Base-by-base conservation (phyloP, 2,329 filamentous ascomycete genomes). In the Spiromastix sp. region DNA sequence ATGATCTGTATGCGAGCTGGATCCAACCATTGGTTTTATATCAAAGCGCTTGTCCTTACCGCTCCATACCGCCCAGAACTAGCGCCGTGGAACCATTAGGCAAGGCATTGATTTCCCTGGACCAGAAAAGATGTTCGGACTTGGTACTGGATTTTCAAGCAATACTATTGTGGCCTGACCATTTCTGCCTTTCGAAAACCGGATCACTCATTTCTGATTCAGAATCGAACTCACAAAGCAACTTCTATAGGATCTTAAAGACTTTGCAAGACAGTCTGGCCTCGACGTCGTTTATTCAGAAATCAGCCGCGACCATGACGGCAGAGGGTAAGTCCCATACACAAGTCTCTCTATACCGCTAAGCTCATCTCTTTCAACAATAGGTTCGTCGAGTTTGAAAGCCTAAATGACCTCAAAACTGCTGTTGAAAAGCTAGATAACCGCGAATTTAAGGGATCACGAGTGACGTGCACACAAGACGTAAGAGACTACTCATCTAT, bases 201-300 rank as follows among this genome's bases (percentile, higher is more conserved):
- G 36, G 20, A 27, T 33, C 27, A 8, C 30, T 25, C 18, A 13
- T 40, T 37, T 26, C 40, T 39, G 25, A 32, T 42, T 25, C 68
- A 67, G 72, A 75, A 60, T 67, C 61, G 74, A 67, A 86, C 83
- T 87, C 84, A 91, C 81, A 72, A 74, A 49, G 33, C 75, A 74
- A 75, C 65, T 72, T 78, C 69, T 79, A 67, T 86, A 98, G 91
- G 91, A 98, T 66, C 79, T 98, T 36, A 98, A 98, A 83, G 91
- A 98, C 63, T 98, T 98, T 66, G 91, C 91, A 44, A 86, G 91
- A 59, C 85, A 93, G 63, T 93, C 89, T 61, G 86, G 86, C 63
- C 76, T 94, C 63, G 91, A 96, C 61, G 91, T 98, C 47, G 91
- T 98, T 54, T 98, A 94, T 62, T 95, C 87, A 47, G 91, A 98